These are phyloP conservation scores for Xylaria palmicola DNA, from an alignment of 495 filamentous ascomycete species.

Conservation along the genomic window DNA sequence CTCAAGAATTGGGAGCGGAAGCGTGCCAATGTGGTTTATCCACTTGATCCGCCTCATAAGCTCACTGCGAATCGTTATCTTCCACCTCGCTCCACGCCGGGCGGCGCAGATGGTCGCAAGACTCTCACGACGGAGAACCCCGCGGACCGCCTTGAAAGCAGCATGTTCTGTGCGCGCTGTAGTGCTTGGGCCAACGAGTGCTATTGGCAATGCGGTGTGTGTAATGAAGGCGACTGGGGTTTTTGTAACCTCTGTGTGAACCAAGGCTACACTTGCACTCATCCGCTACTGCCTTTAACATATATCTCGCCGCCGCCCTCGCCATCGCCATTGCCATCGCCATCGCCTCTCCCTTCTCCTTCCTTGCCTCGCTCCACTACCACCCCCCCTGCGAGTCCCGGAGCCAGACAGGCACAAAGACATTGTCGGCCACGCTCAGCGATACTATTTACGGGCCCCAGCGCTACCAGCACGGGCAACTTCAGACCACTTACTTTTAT, in stretches of 20 bases:
- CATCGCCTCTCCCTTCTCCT: conserved; percentile 12
- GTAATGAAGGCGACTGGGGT: conserved; percentile 90
- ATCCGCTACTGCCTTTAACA: conserved; percentile 67
- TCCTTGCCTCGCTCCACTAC: neutral
- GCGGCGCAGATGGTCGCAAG: conserved; percentile 48
- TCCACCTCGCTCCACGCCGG: conserved; percentile 46
- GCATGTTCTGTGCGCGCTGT: conserved; percentile 81
- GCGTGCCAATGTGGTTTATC: conserved; percentile 22
- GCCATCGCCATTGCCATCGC: conserved; percentile 7
- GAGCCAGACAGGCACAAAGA: conserved; percentile 19
- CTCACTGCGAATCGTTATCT: conserved; percentile 66
- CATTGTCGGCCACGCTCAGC: conserved; percentile 31
- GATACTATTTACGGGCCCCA: conserved; percentile 38
- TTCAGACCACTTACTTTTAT: conserved; percentile 61
- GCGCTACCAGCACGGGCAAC: conserved; percentile 31
- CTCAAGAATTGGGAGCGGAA: conserved; percentile 54
- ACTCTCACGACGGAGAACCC: conserved; percentile 65
- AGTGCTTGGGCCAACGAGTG: conserved; percentile 68
- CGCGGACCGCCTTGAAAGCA: conserved; percentile 63
- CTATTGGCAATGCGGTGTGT: conserved; percentile 79
- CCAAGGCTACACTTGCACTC: conserved; percentile 71
- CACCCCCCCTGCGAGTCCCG: conserved; percentile 23
- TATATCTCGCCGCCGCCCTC: conserved; percentile 28
- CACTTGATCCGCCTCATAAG: conserved; percentile 59
- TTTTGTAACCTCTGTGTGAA: conserved; percentile 84